phyloP scores from a whole-genome alignment of 768 basidiomycete species.

The Cyclocybe cylindracea region DNA sequence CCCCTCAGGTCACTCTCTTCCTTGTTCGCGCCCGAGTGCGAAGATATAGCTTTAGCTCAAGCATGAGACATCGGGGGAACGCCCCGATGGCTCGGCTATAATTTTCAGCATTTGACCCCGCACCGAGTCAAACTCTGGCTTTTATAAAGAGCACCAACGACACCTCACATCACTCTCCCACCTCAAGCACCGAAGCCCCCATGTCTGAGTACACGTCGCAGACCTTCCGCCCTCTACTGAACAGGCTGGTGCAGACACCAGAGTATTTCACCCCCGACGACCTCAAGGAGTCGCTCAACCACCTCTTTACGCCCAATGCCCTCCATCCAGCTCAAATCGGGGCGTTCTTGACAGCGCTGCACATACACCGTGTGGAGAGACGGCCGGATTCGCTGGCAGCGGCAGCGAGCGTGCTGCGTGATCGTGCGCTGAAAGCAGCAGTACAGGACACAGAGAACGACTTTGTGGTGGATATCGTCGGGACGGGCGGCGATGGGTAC shows the following conservation, averaged over 20 bases:
- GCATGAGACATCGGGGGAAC: no score
- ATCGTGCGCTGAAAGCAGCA: slow-evolving; percentile 63
- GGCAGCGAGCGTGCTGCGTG: slow-evolving; percentile 72
- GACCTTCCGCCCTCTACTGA: slow-evolving; percentile 76
- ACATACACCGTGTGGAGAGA: slow-evolving; percentile 76
- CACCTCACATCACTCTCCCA: neutral
- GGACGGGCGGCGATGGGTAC: slow-evolving; percentile 93
- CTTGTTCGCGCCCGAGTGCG: no score
- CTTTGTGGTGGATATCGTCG: slow-evolving; percentile 80
- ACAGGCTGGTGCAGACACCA: slow-evolving; percentile 78
- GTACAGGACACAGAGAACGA: slow-evolving; percentile 63
- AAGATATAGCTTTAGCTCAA: no score
- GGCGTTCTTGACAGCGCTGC: slow-evolving; percentile 85
- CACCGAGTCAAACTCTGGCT: no score
- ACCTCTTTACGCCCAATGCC: slow-evolving; percentile 67
- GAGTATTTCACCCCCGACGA: slow-evolving; percentile 81
- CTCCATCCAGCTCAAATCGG: slow-evolving; percentile 79
- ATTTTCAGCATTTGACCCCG: no score
- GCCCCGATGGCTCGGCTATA: no score
- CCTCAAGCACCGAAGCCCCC: neutral
- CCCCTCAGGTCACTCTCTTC: no score
- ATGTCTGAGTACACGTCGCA: slow-evolving; percentile 29
- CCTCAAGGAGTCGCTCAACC: slow-evolving; percentile 69
- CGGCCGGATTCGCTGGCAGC: slow-evolving; percentile 77
- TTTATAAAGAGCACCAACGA: neutral